These are phyloP conservation scores for Pistacia integerrima DNA, from an alignment of 345 rosid species.

Conservation along the genomic window DNA sequence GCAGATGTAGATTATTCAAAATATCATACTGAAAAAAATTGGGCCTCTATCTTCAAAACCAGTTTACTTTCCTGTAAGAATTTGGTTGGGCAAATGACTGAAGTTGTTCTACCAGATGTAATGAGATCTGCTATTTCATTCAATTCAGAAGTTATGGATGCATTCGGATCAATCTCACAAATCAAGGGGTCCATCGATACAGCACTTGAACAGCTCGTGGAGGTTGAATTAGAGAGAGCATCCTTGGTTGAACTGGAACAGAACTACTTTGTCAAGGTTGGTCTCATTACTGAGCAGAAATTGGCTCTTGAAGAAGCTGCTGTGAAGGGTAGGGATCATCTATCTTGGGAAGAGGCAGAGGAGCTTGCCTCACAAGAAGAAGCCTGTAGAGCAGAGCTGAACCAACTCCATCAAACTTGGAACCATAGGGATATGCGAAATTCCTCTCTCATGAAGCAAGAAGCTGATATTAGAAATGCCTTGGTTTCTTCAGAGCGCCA, in stretches of 20 bases:
- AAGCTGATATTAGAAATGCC: conserved; percentile 60
- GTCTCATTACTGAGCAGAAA: conserved; percentile 79
- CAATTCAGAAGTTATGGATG: conserved; percentile 80
- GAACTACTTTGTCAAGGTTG: conserved; percentile 80
- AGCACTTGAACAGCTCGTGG: conserved; percentile 75
- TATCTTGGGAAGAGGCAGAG: conserved; percentile 98
- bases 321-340: conserved; percentile 79
- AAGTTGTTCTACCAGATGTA: conserved; percentile 63
- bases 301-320: conserved; percentile 89
- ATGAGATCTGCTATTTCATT: conserved; percentile 65
- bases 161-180: conserved; percentile 80
- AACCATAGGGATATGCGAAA: conserved; percentile 66
- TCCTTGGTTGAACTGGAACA: conserved; percentile 80
- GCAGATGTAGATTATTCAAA: conserved; percentile 33
- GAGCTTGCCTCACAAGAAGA: conserved; percentile 96
- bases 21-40: conserved; percentile 44
- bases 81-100: conserved; percentile 68
- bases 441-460: conserved; percentile 62
- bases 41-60: conserved; percentile 64
- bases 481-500: conserved; percentile 58
- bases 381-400: conserved; percentile 85
- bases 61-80: conserved; percentile 54
- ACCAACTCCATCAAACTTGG: conserved; percentile 84
- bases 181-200: conserved; percentile 74
- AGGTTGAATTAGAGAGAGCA: conserved; percentile 72